Base-by-base conservation (phyloP, 306 rosid species). In the Sophora flavescens region DNA sequence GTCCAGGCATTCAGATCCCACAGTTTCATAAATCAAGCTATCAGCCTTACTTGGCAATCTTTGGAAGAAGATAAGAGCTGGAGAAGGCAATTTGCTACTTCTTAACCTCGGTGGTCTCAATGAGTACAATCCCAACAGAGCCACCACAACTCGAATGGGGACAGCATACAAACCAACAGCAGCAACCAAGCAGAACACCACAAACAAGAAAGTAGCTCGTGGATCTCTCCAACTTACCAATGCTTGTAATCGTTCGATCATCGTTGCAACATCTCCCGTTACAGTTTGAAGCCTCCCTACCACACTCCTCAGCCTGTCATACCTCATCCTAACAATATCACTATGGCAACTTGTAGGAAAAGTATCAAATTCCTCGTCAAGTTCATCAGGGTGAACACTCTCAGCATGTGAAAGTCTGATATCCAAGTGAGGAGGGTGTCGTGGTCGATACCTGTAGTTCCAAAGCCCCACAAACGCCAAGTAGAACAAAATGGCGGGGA, bases 151-250 rank as follows among this genome's bases (percentile, higher is more conserved):
- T 15, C 74, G 62, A 14, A 32, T 48, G 47, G 74, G 61, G 8
- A 50, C 30, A 50, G 16, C 5, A 32, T 32, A 68, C 10, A 10
- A 68, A 50, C 8, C 45, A 14, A 68, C 45, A 32, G 16, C 61
- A 68, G 61, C 45, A 30, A 50, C 61, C 44, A 50, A 68, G 32
- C 60, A 68, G 5, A 50, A 68, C 28, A 8, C 28, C 61, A 51
- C 1, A 68, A 68, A 32, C 60, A 68, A 68, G 60, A 15, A 30
- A 33, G 61, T 68, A 51, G 61, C 74, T 9, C 74, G 45, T 32
- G 74, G 74, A 32, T 68, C 74, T 50, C 45, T 50, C 74, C 74
- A 50, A 68, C 9, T 50, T 15, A 50, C 1, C 74, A 68, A 18
- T n/a, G 15, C 10, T 32, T 32, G n/a, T 32, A 32, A 14, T 9